Evolutionary conservation across 768 basidiomycete genomes (phyloP).

Genomic region (Mrakia gelida): DNA sequence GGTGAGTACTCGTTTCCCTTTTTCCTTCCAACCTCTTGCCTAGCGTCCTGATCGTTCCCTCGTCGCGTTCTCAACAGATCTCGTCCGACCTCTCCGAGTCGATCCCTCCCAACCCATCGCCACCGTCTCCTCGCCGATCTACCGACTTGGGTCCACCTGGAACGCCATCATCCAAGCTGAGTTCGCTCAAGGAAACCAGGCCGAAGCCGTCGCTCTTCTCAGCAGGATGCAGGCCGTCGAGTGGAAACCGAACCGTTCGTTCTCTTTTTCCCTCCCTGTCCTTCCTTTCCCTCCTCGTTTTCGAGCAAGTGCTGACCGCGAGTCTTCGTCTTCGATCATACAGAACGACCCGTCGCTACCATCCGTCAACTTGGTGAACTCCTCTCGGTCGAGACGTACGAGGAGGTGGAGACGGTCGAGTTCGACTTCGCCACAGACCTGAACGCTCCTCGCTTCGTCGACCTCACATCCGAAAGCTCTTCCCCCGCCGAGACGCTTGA

Average conservation of each 20-base stretch:
- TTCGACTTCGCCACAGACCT: background rate
- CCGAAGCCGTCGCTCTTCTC: background rate
- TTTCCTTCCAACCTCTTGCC: background rate
- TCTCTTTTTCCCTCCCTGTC: too few relatives aligned
- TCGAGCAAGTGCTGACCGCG: background rate
- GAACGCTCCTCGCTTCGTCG: background rate
- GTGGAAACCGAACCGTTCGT: background rate
- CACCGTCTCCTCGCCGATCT: background rate
- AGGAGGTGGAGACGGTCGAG: background rate
- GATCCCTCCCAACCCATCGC: background rate
- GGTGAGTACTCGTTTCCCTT: background rate
- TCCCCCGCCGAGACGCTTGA: background rate
- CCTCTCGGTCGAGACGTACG: background rate
- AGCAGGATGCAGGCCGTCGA: background rate
- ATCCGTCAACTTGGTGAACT: background rate
- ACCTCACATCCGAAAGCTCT: background rate
- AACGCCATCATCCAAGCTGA: background rate
- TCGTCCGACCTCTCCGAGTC: background rate
- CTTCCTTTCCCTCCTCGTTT: background rate
- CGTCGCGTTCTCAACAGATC: background rate
- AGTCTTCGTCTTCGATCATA: too few relatives aligned
- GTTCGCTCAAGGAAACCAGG: background rate
- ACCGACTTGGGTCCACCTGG: background rate
- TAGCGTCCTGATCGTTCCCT: background rate
- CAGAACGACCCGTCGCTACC: constrained; percentile 2